Evolutionary conservation across 2,329 filamentous ascomycete species (phyloP).

Genomic region (Amauroascus verrucosus): DNA sequence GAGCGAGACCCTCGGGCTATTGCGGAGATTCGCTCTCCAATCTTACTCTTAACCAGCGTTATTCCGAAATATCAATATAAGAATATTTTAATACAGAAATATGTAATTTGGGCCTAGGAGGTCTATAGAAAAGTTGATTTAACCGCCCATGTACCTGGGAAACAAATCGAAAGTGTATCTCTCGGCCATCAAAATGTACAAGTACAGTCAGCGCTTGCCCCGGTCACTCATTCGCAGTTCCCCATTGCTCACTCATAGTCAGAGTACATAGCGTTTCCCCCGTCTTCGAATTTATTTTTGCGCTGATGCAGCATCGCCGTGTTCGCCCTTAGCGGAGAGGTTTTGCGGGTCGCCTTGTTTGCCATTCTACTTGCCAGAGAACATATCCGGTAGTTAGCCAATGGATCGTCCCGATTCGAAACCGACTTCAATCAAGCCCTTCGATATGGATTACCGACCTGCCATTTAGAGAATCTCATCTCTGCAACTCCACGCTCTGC

Average conservation of each 20-base stretch:
- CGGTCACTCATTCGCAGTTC: constrained; percentile 18
- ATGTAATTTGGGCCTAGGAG: neutral
- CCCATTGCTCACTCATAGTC: constrained; percentile 7
- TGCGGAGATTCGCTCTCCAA: neutral
- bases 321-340: constrained; percentile 47
- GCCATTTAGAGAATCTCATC: constrained; percentile 85
- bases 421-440: neutral
- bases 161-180: neutral
- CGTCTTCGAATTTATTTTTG: constrained; percentile 31
- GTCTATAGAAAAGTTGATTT: constrained; percentile 6
- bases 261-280: constrained; percentile 16
- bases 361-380: constrained; percentile 58
- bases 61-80: too few species aligned
- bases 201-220: constrained; percentile 15
- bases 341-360: constrained; percentile 82
- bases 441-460: constrained; percentile 55
- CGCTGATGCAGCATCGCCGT: constrained; percentile 35
- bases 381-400: neutral
- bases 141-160: neutral
- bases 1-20: neutral
- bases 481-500: constrained; percentile 89
- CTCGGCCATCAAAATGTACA: constrained; percentile 1
- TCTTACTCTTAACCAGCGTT: neutral
- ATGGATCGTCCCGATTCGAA: neutral
- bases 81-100: neutral